Evolutionary conservation across 2,329 filamentous ascomycete genomes (phyloP).

Genomic region (Leptosphaerulina australis): DNA sequence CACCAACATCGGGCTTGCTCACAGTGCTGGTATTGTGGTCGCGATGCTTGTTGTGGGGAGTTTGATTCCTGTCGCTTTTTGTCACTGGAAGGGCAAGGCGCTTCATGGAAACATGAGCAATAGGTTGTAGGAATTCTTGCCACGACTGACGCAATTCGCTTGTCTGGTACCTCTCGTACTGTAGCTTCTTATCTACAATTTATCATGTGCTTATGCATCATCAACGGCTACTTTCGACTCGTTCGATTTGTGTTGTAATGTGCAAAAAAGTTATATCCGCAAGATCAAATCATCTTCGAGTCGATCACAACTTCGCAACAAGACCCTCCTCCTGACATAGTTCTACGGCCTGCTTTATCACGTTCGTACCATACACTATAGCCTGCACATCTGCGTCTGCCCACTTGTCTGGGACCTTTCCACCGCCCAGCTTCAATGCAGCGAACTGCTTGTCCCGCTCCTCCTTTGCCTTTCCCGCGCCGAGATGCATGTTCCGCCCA

Average conservation of each 20-base stretch:
- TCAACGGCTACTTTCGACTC: not conserved
- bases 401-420: slow-evolving; percentile 59
- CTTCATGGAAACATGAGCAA: slow-evolving; percentile 29
- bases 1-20: slow-evolving; percentile 42
- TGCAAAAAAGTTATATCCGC: not conserved
- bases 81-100: slow-evolving; percentile 33
- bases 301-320: slow-evolving; percentile 9
- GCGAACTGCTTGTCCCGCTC: slow-evolving; percentile 63
- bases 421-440: slow-evolving; percentile 51
- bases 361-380: slow-evolving; percentile 56
- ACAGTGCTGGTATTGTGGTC: slow-evolving; percentile 47
- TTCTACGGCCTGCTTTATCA: slow-evolving; percentile 53
- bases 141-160: not conserved
- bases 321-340: slow-evolving; percentile 48
- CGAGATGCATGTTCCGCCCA: slow-evolving; percentile 62
- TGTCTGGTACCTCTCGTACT: too few relatives aligned
- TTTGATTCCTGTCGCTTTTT: slow-evolving; percentile 31
- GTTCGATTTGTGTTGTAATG: not conserved
- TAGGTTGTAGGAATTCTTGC: not conserved
- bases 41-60: slow-evolving; percentile 40
- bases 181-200: too few relatives aligned
- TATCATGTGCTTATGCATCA: too few relatives aligned
- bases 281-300: not conserved
- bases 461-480: slow-evolving; percentile 64
- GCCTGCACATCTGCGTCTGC: slow-evolving; percentile 59